These are phyloP conservation scores for Podila clonocystis DNA, from an alignment of 192 early-diverging fungal genomes.

Conservation along the genomic window DNA sequence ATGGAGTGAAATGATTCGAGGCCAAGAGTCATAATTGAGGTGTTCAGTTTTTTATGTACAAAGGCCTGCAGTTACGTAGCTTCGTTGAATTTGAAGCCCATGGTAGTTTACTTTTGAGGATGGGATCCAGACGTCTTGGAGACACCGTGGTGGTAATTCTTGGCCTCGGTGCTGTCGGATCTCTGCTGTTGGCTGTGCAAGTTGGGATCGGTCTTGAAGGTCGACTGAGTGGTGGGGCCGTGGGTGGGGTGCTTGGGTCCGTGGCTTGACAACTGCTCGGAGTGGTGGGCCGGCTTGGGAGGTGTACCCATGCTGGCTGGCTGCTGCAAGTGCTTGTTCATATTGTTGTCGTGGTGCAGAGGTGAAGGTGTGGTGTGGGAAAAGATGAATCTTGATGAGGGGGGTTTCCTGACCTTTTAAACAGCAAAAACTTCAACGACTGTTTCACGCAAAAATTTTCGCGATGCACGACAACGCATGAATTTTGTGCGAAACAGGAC, in stretches of 20 bases:
- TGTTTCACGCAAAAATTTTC: too few species aligned
- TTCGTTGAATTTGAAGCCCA: neutral
- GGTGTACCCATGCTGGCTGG: slow-evolving; percentile 13
- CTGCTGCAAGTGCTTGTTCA: slow-evolving; percentile 19
- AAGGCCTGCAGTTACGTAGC: too few species aligned
- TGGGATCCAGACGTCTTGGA: slow-evolving; percentile 13
- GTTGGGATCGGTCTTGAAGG: slow-evolving; percentile 21
- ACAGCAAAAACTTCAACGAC: too few species aligned
- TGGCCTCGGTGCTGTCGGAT: slow-evolving; percentile 9
- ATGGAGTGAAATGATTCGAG: too few species aligned
- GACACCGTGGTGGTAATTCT: slow-evolving; percentile 3
- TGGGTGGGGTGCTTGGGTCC: neutral
- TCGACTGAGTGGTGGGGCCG: slow-evolving; percentile 18
- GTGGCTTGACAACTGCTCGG: slow-evolving; percentile 8
- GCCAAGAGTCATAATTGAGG: too few species aligned
- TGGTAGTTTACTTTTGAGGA: slow-evolving; percentile 4
- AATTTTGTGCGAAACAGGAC: too few species aligned
- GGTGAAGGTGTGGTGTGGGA: neutral
- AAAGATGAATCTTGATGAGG: too few species aligned
- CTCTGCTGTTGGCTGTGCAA: slow-evolving; percentile 13
- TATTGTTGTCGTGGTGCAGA: slow-evolving; percentile 6
- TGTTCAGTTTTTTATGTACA: too few species aligned
- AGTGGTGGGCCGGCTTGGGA: neutral
- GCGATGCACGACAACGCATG: too few species aligned
- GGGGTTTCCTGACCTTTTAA: too few species aligned